phyloP scores from a whole-genome alignment of 2,329 filamentous ascomycete species.

The Apiospora arundinis region DNA sequence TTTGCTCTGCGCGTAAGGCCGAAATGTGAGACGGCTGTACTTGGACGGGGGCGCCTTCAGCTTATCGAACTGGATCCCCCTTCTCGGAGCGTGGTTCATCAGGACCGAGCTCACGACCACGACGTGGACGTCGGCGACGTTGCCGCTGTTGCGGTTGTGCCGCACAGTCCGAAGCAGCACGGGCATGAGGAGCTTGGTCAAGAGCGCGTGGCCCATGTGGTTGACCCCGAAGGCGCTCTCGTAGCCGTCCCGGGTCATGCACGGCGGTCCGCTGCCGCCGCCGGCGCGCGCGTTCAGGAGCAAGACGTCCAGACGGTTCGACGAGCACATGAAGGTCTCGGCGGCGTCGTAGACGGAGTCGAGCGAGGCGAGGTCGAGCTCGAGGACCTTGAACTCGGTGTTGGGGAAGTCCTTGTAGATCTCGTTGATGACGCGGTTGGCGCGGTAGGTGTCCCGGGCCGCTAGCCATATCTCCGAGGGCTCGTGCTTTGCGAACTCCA shows the following conservation, averaged over 20 bases:
- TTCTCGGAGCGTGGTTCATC: slow-evolving; percentile 12
- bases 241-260: slow-evolving; percentile 47
- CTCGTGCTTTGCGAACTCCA: slow-evolving; percentile 17
- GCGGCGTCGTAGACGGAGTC: slow-evolving; percentile 41
- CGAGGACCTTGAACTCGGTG: slow-evolving; percentile 29
- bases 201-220: slow-evolving; percentile 49
- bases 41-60: not conserved
- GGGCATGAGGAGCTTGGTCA: slow-evolving; percentile 35
- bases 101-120: slow-evolving; percentile 26
- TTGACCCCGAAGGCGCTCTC: slow-evolving; percentile 52
- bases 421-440: slow-evolving; percentile 9
- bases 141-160: not conserved
- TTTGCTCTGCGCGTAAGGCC: slow-evolving; percentile 31
- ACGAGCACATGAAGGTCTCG: slow-evolving; percentile 33
- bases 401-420: slow-evolving; percentile 27
- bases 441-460: not conserved
- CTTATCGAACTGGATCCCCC: slow-evolving; percentile 27
- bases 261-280: slow-evolving; percentile 46
- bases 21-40: slow-evolving; percentile 8
- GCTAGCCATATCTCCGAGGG: slow-evolving; percentile 2
- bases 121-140: slow-evolving; percentile 26
- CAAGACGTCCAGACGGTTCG: slow-evolving; percentile 46
- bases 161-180: slow-evolving; percentile 24
- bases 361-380: slow-evolving; percentile 46
- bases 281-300: slow-evolving; percentile 34